Conservation (phyloP, 352 stramenopile species). For the Globisporangium cystogenes region DNA sequence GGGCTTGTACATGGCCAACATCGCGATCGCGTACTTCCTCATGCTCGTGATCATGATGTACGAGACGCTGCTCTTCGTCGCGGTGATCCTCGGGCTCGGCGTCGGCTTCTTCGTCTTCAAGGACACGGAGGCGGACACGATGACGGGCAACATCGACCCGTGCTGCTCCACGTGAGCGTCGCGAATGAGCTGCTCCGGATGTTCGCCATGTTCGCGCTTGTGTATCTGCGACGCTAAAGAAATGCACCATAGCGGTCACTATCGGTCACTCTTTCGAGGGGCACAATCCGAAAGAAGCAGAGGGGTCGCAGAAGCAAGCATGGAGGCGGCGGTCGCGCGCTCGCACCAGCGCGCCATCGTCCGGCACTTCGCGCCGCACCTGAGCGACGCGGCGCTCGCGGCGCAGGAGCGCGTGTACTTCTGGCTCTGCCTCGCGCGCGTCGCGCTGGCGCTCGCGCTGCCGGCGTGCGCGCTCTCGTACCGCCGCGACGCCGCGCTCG, state of each 20-base stretch:
- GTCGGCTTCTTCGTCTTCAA: conserved; percentile 80
- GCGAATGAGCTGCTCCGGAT: background rate
- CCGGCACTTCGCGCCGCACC: conserved; percentile 60
- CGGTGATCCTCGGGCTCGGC: conserved; percentile 64
- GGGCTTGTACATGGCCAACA: conserved; percentile 67
- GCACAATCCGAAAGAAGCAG: too few relatives aligned
- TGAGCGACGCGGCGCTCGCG: conserved; percentile 42
- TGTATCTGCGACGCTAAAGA: too few relatives aligned
- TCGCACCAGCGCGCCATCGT: conserved; percentile 66
- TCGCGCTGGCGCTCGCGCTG: conserved; percentile 46
- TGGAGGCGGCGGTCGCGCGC: too few relatives aligned
- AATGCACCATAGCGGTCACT: background rate
- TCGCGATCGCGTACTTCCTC: conserved; percentile 74
- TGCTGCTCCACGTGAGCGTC: conserved; percentile 64
- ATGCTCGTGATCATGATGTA: conserved; percentile 88
- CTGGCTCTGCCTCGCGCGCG: conserved; percentile 36
- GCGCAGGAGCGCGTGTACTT: conserved; percentile 57
- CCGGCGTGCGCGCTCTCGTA: conserved; percentile 43
- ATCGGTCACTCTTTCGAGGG: background rate
- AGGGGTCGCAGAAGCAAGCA: background rate
- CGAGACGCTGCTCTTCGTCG: conserved; percentile 77
- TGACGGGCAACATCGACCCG: conserved; percentile 67
- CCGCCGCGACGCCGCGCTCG: conserved; percentile 46
- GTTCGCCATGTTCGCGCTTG: background rate
- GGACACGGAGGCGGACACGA: conserved; percentile 64